phyloP scores from a whole-genome alignment of 73 alveolate genomes.

The Loxodes magnus region DNA sequence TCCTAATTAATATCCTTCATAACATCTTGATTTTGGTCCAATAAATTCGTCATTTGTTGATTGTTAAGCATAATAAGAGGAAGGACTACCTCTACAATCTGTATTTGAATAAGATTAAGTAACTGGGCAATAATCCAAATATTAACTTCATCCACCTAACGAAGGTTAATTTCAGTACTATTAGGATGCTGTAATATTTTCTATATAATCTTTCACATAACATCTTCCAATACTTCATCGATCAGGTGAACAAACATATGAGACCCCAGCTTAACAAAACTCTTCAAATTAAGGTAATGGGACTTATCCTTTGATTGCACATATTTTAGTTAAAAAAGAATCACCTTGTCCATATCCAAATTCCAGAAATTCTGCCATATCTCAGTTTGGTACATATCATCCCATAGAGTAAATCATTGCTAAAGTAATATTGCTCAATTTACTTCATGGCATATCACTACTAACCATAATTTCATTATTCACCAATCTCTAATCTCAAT shows the following conservation, averaged over 20 bases:
- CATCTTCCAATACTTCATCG: too few species aligned
- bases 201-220: too few species aligned
- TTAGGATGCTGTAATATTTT: too few species aligned
- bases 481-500: constrained; percentile 53
- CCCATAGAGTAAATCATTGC: constrained; percentile 38
- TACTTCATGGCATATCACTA: constrained; percentile 10
- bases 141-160: constrained; percentile 13
- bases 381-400: constrained; percentile 28
- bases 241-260: too few species aligned
- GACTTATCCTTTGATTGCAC: constrained; percentile 15
- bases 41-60: too few species aligned
- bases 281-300: too few species aligned
- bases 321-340: constrained; percentile 15
- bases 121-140: constrained; percentile 11
- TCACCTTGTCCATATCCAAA: constrained; percentile 40
- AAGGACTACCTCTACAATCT: constrained; percentile 26
- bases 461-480: constrained; percentile 33
- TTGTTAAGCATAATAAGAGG: too few species aligned
- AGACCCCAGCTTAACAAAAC: too few species aligned
- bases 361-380: constrained; percentile 23
- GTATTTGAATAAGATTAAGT: constrained; percentile 14
- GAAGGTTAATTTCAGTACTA: constrained; percentile 6
- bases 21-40: too few species aligned
- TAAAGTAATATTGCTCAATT: constrained; percentile 31
- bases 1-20: too few species aligned